phyloP scores from a whole-genome alignment of 1,284 basidiomycete genomes.

The Sanghuangporus sanghuang region DNA sequence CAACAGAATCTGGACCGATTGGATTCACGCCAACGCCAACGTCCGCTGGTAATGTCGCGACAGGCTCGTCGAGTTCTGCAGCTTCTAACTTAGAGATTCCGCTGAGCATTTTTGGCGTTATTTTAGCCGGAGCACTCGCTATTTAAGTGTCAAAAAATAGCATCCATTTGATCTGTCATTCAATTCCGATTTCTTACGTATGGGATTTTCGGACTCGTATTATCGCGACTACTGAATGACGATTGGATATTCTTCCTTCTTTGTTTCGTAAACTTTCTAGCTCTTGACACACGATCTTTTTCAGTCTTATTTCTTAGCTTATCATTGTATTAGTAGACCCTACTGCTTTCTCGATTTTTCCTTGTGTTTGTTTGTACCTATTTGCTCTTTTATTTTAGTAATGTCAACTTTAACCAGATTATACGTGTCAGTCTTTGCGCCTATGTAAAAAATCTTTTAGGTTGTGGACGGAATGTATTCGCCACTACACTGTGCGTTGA shows the following conservation, averaged over 20 bases:
- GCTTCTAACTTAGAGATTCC: not conserved
- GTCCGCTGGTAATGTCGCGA: not conserved
- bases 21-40: conserved; percentile 12
- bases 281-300: not conserved
- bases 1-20: conserved; percentile 13
- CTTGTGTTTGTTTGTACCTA: not conserved
- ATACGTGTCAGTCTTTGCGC: too few species aligned
- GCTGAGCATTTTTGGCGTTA: not conserved
- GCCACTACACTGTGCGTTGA: too few species aligned
- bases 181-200: not conserved
- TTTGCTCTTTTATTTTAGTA: not conserved
- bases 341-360: not conserved
- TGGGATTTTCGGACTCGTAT: not conserved
- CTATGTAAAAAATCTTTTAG: too few species aligned
- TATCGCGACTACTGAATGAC: not conserved
- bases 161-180: not conserved
- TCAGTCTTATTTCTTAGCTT: not conserved
- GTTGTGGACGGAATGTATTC: too few species aligned
- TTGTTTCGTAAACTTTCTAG: not conserved
- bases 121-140: not conserved
- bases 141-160: not conserved
- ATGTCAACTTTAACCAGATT: too few species aligned
- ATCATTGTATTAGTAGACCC: not conserved
- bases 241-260: not conserved
- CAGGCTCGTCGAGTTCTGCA: not conserved